Base-by-base conservation (phyloP, 2,329 filamentous ascomycete genomes). In the Didymella lethalis region DNA sequence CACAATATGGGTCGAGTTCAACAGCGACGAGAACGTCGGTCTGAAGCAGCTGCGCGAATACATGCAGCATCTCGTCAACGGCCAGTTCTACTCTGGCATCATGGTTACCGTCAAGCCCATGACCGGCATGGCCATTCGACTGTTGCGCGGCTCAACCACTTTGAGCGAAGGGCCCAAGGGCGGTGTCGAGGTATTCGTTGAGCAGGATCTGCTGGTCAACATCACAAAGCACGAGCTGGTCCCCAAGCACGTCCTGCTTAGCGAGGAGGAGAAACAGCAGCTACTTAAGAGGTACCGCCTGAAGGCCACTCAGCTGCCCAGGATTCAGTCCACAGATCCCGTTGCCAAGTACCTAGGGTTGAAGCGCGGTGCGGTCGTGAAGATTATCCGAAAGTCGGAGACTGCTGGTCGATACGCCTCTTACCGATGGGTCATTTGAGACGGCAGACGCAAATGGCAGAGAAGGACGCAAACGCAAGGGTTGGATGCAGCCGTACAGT, bases 151-250 rank as follows among this genome's bases (percentile, higher is more conserved):
- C 61, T 65, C 71, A 1, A 56, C 68, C 4, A 61, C 59, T 40
- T 61, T 75, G 46, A 67, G 61, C 36, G 73, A 74, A 29, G 72
- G 72, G 0, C 88, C 94, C 77, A 96, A 96, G 82, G 90, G 90
- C 54, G 88, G 91, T 73, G 92, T 97, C 73, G 95, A 99, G 82
- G 92, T 92, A 76, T 99, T 99, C 82, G 87, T 94, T 70, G 95
- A 98, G 83, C 90, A 95, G 77, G 95, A 99, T 80, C 80, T 99
- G 70, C 85, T 98, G 60, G 93, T 99, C 79, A 99, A 99, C 81
- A 98, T 99, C 78, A 98, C 94, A 59, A 91, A 93, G 78, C 95
- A 99, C 81, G 94, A 98, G 80, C 86, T 99, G 55, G 95, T 99
- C 29, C 95, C 95, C 44, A 93, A 91, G 76, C 95, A 99, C 76